Evolutionary conservation across 2,329 filamentous ascomycete genomes (phyloP), one percentile per base, ranked within the genome.

Genomic region (Fonsecaea pedrosoi): DNA sequence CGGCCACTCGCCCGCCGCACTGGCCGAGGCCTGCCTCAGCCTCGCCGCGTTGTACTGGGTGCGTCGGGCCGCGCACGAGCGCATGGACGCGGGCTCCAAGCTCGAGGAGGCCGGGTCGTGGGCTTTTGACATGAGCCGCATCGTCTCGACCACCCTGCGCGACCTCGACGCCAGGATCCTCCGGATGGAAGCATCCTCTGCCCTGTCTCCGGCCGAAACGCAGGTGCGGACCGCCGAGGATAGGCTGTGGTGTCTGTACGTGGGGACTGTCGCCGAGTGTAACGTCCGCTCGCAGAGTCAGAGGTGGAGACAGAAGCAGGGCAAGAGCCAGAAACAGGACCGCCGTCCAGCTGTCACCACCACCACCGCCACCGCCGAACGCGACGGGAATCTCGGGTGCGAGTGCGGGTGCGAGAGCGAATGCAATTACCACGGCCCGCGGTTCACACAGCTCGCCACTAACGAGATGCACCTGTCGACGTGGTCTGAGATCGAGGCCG

Each of bases 1-100:
- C 32, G 8, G 38, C 42, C 25, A 32, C 8, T 42, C 50, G 8
- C 25, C 50, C 37, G 25, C 34, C n/a, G 25, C 42, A 21, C 42
- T 54, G 25, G 42, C 37, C 38, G 60, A 53, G 13, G 45, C 60
- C 21, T 56, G 40, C 57, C n/a, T 60, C 15, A 30, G 15, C 40
- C 57, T 63, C 9, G 54, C 50, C 10, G 37, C 53, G 21, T 5
- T 50, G n/a, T 63, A 63, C 15, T 63, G 60, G 60, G 60, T 63
- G 35, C 60, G 60, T 10, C 54, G 60, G 6, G 60, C 54, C 15
- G 60, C 50, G 37, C 60, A 63, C 53, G 60, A 63, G 18, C 18
- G 50, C 10, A 32, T 63, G 50, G 60, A 54, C n/a, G 37, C 37
- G 35, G 60, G 60, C 2, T 55, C 45, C 10, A 63, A 57, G 38